phyloP scores from a whole-genome alignment of 495 filamentous ascomycete genomes.

The Xylaria acuta region DNA sequence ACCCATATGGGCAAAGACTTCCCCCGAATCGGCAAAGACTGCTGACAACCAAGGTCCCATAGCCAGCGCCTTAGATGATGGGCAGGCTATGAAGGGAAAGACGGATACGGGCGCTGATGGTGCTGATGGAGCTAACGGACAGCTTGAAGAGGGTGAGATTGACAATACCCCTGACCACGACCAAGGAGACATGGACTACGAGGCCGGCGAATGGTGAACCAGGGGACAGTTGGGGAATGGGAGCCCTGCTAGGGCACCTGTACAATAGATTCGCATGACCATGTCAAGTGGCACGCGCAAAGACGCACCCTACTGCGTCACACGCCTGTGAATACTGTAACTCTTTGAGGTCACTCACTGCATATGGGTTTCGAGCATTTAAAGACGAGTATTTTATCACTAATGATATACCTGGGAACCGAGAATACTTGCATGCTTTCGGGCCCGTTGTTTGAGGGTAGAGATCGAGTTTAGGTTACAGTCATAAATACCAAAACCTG shows the following conservation, averaged over 20 bases:
- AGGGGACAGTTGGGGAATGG: not conserved
- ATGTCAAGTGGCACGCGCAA: not conserved
- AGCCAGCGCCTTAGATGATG: constrained; percentile 23
- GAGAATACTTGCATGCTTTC: not conserved
- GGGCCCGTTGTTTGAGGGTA: not conserved
- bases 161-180: constrained; percentile 28
- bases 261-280: not conserved
- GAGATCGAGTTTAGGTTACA: not conserved
- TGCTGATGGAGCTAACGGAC: constrained; percentile 11
- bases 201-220: constrained; percentile 36
- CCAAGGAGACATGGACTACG: constrained; percentile 42
- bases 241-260: not conserved
- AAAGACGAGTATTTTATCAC: not conserved
- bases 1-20: constrained; percentile 68
- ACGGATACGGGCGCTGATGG: constrained; percentile 5
- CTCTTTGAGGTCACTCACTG: not conserved
- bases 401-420: not conserved
- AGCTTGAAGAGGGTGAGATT: constrained; percentile 39
- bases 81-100: constrained; percentile 26
- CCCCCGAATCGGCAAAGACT: constrained; percentile 24
- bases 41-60: constrained; percentile 26
- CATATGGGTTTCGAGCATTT: not conserved
- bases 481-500: not conserved
- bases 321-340: not conserved
- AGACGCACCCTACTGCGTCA: not conserved